Percentiles rank a stretch among this genome's conserved stretches.
Evolutionary conservation across 2,329 filamentous ascomycete species (phyloP).

Genomic region (Talaromyces sp.): DNA sequence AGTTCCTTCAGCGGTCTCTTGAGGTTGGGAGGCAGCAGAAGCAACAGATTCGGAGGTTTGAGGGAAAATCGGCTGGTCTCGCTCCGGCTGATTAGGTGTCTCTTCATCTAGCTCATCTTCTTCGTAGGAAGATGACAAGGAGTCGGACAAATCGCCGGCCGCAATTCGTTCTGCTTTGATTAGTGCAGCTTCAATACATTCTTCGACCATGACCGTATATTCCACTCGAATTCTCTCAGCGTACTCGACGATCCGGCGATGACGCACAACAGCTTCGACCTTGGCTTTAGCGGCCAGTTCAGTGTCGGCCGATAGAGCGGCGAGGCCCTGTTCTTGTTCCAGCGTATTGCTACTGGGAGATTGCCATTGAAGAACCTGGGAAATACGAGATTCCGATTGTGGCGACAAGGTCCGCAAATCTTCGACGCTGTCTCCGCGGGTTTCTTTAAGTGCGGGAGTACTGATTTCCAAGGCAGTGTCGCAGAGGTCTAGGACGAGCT

Average conservation of each 20-base stretch:
- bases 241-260: slow-evolving; percentile 91
- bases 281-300: slow-evolving; percentile 79
- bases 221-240: slow-evolving; percentile 92
- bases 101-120: slow-evolving; percentile 41
- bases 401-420: slow-evolving; percentile 91
- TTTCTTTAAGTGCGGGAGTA: slow-evolving; percentile 86
- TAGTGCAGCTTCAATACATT: slow-evolving; percentile 90
- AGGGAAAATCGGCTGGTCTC: slow-evolving; percentile 10
- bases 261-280: slow-evolving; percentile 85
- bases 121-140: slow-evolving; percentile 56
- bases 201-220: slow-evolving; percentile 85
- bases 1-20: slow-evolving; percentile 41
- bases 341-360: slow-evolving; percentile 85
- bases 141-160: slow-evolving; percentile 77
- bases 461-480: slow-evolving; percentile 95
- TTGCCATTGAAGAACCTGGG: slow-evolving; percentile 93
- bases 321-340: slow-evolving; percentile 87
- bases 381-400: slow-evolving; percentile 89
- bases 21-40: slow-evolving; percentile 16
- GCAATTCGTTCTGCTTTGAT: slow-evolving; percentile 84
- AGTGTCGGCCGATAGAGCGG: slow-evolving; percentile 82
- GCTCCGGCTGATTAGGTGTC: not conserved
- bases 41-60: slow-evolving; percentile 1
- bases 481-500: slow-evolving; percentile 88
- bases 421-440: slow-evolving; percentile 55